Evolutionary conservation across 176 grass and related monocot species (phyloP), one percentile per base, ranked within the genome.

Genomic region (Saccharum spontaneum): DNA sequence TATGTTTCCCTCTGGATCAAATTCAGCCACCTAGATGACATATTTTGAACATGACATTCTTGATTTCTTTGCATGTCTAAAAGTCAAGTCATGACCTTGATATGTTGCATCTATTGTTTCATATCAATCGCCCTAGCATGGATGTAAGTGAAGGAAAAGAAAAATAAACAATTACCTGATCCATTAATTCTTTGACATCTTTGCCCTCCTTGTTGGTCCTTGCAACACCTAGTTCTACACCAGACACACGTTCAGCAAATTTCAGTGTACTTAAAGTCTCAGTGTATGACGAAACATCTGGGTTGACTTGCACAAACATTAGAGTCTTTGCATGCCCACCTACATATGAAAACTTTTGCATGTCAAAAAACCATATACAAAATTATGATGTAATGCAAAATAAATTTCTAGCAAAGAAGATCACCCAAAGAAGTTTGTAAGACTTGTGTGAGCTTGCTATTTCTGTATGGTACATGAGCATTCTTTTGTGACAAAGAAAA

Each of bases 361-460:
- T 66, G 49, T 90, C 37, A 78, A 76, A 14, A 83, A 61, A 82
- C 15, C 74, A 75, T 23, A 64, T 82, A 73, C 23, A 72, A 13
- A 22, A 76, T 24, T 73, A 77, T 44, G 38, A 82, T 36, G 33
- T 67, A 30, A 82, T 57, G 30, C 18, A 49, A 82, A 64, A 22
- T 36, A 77, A 44, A 86, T 78, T 76, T 86, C 14, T 52, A 72
- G 49, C 10, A 33, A 91, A 77, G 28, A 45, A 68, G 16, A 89
- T 41, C 86, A 97, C 94, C 94, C 71, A 97, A 83, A 71, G 94
- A 94, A 82, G 76, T 90, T 81, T 97, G 94, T 63, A 97, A 69
- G 67, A 97, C 87, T 94, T 97, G 94, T 88, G 94, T 97, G 62
- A 97, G 91, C 82, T 97, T 97, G 91, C 91, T 97, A 60, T 97